These are phyloP conservation scores for Leishmania lainsoni DNA, from an alignment of 208 protist genomes.

Conservation along the genomic window DNA sequence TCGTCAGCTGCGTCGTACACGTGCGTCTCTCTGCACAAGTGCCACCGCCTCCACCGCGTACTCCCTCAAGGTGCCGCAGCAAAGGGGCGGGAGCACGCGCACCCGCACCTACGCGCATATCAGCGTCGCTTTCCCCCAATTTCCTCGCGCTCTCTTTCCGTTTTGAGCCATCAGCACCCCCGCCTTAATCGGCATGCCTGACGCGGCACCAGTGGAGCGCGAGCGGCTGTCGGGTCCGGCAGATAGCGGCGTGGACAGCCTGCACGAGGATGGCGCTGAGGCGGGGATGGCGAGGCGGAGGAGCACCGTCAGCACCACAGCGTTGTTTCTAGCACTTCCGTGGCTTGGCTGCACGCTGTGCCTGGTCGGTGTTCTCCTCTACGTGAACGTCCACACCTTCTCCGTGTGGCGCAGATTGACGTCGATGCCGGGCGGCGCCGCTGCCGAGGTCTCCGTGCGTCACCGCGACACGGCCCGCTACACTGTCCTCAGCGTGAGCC, in stretches of 20 bases:
- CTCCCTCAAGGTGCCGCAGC: no score
- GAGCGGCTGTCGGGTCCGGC: background rate
- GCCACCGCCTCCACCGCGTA: no score
- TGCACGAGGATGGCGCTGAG: background rate
- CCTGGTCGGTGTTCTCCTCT: constrained; percentile 22
- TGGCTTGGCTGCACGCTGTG: constrained; percentile 15
- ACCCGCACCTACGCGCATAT: no score
- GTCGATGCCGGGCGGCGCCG: background rate
- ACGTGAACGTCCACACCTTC: constrained; percentile 31
- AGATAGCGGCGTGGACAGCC: constrained; percentile 11
- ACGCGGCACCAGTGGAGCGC: background rate
- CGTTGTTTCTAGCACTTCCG: constrained; percentile 4
- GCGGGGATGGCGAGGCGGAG: background rate
- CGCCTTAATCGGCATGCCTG: background rate
- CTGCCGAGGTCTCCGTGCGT: background rate
- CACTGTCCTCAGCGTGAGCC: constrained; percentile 26
- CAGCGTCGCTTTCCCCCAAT: no score
- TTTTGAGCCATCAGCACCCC: no score
- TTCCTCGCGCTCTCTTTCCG: no score
- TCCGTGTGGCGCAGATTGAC: background rate
- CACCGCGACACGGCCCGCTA: constrained; percentile 23
- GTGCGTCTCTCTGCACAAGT: no score
- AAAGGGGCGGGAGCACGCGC: no score
- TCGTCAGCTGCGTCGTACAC: no score
- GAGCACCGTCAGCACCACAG: constrained; percentile 13